Conservation (phyloP, 768 basidiomycete species). For the Podaxis carcinomalis region DNA sequence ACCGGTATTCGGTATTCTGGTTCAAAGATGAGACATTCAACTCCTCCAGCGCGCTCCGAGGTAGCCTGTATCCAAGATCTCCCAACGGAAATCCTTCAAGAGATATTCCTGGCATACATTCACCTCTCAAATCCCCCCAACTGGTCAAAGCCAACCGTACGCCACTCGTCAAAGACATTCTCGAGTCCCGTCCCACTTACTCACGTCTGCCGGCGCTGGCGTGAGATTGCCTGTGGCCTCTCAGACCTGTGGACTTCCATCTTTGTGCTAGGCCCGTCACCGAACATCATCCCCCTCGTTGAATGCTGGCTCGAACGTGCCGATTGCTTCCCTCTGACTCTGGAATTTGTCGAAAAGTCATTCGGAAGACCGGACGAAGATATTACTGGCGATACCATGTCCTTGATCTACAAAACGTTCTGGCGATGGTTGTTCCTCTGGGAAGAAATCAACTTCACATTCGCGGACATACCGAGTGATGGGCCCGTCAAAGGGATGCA, state of each 20-base stretch:
- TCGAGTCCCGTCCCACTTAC: neutral
- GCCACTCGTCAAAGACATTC: neutral
- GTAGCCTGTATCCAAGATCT: neutral
- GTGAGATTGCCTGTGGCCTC: neutral
- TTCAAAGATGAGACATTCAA: no score
- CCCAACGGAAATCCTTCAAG: neutral
- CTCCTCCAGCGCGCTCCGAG: neutral
- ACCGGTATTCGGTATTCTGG: no score
- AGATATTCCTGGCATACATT: neutral
- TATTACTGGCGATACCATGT: neutral
- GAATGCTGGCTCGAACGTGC: neutral
- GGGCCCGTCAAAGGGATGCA: neutral
- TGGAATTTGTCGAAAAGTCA: neutral
- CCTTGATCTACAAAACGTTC: neutral
- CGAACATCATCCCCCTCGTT: neutral
- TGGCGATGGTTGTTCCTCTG: neutral
- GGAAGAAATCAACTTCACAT: neutral
- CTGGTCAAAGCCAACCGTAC: neutral
- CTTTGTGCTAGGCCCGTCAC: neutral
- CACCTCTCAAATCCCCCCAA: neutral
- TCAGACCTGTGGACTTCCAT: neutral
- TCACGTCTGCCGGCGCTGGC: slow-evolving; percentile 3
- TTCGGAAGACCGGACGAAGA: neutral
- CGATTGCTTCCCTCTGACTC: neutral
- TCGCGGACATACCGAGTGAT: neutral